phyloP scores from a whole-genome alignment of 768 basidiomycete genomes.

The Boletus reticulatus region DNA sequence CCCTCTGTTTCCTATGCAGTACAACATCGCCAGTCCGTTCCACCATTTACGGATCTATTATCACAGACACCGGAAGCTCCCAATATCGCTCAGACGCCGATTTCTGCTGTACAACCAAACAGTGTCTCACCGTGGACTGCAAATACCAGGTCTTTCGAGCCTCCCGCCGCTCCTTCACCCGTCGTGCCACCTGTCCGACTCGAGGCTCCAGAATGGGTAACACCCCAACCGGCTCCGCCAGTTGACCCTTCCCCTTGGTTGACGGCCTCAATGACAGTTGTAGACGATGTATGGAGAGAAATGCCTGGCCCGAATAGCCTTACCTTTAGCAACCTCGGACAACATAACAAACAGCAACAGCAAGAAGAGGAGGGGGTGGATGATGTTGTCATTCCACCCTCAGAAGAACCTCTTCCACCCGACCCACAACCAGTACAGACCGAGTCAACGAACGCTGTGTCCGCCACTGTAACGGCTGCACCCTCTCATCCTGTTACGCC shows the following conservation, averaged over 20 bases:
- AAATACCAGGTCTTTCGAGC: slow-evolving; percentile 17
- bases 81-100: slow-evolving; percentile 17
- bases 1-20: slow-evolving; percentile 17
- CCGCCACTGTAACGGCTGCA: neutral
- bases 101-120: slow-evolving; percentile 23
- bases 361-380: slow-evolving; percentile 29
- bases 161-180: slow-evolving; percentile 19
- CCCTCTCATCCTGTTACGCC: slow-evolving; percentile 8
- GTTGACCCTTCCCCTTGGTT: slow-evolving; percentile 57
- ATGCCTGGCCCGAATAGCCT: slow-evolving; percentile 46
- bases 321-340: slow-evolving; percentile 56
- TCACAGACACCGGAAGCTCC: slow-evolving; percentile 17
- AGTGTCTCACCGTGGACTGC: slow-evolving; percentile 24
- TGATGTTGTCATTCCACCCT: slow-evolving; percentile 16
- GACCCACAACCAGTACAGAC: slow-evolving; percentile 11
- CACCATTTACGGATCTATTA: slow-evolving; percentile 24
- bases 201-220: slow-evolving; percentile 38
- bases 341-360: slow-evolving; percentile 55
- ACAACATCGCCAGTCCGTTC: slow-evolving; percentile 20
- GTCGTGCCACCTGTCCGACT: slow-evolving; percentile 20
- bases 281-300: slow-evolving; percentile 48
- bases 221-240: slow-evolving; percentile 19
- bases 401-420: slow-evolving; percentile 18
- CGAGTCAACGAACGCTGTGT: slow-evolving; percentile 10
- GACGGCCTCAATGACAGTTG: slow-evolving; percentile 42